phyloP scores from a whole-genome alignment of 2,329 filamentous ascomycete genomes.

The Claviceps sp. region DNA sequence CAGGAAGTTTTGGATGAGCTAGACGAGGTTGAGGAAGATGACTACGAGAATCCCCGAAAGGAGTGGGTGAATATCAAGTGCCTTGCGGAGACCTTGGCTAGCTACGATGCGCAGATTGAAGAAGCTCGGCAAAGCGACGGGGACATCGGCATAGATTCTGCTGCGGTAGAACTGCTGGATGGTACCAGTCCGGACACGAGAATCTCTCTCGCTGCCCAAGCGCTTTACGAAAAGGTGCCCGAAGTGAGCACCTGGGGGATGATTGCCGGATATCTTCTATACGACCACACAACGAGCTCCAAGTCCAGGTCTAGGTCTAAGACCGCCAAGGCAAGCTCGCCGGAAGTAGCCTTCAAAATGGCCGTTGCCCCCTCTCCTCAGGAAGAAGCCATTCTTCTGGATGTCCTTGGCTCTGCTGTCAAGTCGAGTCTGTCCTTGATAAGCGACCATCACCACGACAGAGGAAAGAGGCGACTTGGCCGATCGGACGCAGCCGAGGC shows the following conservation, averaged over 20 bases:
- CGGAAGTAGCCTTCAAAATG: slow-evolving; percentile 52
- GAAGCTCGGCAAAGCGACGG: slow-evolving; percentile 37
- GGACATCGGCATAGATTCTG: slow-evolving; percentile 29
- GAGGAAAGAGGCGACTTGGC: slow-evolving; percentile 40
- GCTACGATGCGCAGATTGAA: slow-evolving; percentile 61
- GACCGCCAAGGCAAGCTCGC: slow-evolving; percentile 32
- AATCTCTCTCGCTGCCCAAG: slow-evolving; percentile 74
- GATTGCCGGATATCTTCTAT: slow-evolving; percentile 78
- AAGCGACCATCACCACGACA: slow-evolving; percentile 55
- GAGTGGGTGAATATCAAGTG: slow-evolving; percentile 91
- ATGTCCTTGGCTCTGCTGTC: slow-evolving; percentile 73
- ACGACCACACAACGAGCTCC: slow-evolving; percentile 65
- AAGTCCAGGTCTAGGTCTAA: slow-evolving; percentile 38
- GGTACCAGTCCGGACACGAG: slow-evolving; percentile 60
- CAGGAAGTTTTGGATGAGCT: slow-evolving; percentile 67
- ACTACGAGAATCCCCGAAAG: slow-evolving; percentile 60
- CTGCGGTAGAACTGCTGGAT: slow-evolving; percentile 43
- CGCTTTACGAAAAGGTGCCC: slow-evolving; percentile 67
- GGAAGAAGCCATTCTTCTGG: slow-evolving; percentile 76
- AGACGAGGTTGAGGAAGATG: slow-evolving; percentile 56
- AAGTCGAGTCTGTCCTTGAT: slow-evolving; percentile 57
- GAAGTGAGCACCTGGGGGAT: slow-evolving; percentile 81
- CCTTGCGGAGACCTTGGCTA: slow-evolving; percentile 67
- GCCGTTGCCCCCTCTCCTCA: slow-evolving; percentile 58
- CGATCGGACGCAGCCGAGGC: slow-evolving; percentile 54